Conservation (phyloP, 2,329 filamentous ascomycete genomes). For the Blastomyces silverae region DNA sequence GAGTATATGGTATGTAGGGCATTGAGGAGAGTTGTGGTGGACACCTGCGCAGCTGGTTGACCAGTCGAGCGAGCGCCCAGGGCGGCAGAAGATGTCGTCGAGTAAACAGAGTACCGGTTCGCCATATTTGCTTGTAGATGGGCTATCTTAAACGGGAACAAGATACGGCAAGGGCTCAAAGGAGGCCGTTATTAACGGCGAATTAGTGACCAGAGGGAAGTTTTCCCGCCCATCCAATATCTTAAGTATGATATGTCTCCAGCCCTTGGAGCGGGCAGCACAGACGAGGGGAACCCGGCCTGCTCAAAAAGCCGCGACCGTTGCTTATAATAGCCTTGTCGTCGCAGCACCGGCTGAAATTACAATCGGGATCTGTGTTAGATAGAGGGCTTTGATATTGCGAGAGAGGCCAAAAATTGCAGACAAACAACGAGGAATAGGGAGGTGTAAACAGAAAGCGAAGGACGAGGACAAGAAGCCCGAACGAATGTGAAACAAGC, state of each 20-base stretch:
- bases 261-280: conserved; percentile 1
- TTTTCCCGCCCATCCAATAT: conserved; percentile 3
- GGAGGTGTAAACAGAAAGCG: conserved; percentile 9
- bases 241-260: neutral
- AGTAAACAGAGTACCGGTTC: conserved; percentile 57
- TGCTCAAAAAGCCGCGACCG: neutral
- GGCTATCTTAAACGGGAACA: neutral
- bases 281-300: neutral
- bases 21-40: conserved; percentile 88
- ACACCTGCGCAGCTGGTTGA: conserved; percentile 70
- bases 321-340: neutral
- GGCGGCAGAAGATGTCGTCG: conserved; percentile 53
- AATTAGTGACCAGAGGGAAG: neutral
- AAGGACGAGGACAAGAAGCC: conserved; percentile 9
- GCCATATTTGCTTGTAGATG: conserved; percentile 42
- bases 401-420: neutral
- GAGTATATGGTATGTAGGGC: conserved; percentile 84
- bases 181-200: neutral
- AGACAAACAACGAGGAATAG: neutral
- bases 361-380: neutral
- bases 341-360: neutral
- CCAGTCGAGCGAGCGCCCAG: conserved; percentile 51
- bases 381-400: neutral
- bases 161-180: neutral
- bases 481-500: conserved; percentile 3